Base-by-base conservation (phyloP, 805 yeast genomes). In the Grigorovia transvaalensis region DNA sequence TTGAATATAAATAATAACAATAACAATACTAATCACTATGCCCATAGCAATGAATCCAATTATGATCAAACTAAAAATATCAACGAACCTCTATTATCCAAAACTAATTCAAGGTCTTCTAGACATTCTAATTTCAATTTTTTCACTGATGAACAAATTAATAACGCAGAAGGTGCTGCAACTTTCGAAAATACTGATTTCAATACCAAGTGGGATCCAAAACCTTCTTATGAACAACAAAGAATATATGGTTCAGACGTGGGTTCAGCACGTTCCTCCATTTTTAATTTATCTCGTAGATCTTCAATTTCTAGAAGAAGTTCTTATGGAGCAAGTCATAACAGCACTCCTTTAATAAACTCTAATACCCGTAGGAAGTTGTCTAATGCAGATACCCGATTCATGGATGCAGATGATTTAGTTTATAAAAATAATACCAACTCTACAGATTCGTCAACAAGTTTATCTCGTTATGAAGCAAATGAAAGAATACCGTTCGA, bases 81-180 rank as follows among this genome's bases (percentile, higher is more conserved):
- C 15, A 38, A 38, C 17, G 42, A 38, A 38, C 42, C 42, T 7
- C 15, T 38, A n/a, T n/a, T 38, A n/a, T 15, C 18, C 8, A 38
- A 38, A 38, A 4, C 3, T 38, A 15, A 38, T 8, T 38, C 42
- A 47, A 67, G 70, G 17, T 59, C 74, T 23, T 69, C 73, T 17
- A 54, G 63, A 17, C 59, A 59, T n/a, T 62, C 68, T 13, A 73
- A 82, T 51, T 91, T 93, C 71, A 78, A 81, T 54, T 91, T 90
- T 65, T 91, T 91, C 68, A 81, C 91, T 11, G 74, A 84, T 4
- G 88, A 85, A 51, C 93, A 88, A 57, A 83, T 91, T 46, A 90
- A 85, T 60, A 74, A 77, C 49, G 97, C 98, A 0, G 93, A 86
- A 50, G 96, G 96, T 47, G 76, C 91, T 1, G 86, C 96, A 1